Conservation (phyloP, 768 basidiomycete species). For the Tylopilus vinaceipallidus region DNA sequence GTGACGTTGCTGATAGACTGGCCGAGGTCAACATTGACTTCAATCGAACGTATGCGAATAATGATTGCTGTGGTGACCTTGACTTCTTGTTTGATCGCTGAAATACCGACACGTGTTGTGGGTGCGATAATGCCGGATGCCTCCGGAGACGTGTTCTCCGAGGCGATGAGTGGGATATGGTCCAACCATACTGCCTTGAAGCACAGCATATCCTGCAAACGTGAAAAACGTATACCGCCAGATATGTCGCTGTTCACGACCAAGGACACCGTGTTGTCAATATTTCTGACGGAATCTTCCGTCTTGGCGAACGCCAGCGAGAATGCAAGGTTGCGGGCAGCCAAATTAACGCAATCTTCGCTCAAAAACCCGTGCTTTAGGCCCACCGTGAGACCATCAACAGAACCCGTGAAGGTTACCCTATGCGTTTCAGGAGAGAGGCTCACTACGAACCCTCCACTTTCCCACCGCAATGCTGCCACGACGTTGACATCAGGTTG, state of each 20-base stretch:
- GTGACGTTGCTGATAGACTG: slow-evolving; percentile 76
- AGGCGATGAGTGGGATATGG: slow-evolving; percentile 72
- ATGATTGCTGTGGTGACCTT: slow-evolving; percentile 63
- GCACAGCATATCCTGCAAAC: slow-evolving; percentile 88
- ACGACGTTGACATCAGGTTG: slow-evolving; percentile 92
- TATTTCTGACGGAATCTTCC: slow-evolving; percentile 34
- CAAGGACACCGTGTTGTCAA: slow-evolving; percentile 61
- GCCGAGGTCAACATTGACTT: slow-evolving; percentile 78
- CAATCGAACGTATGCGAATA: slow-evolving; percentile 69
- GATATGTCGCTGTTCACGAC: slow-evolving; percentile 84
- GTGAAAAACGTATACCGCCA: slow-evolving; percentile 76
- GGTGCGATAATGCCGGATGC: slow-evolving; percentile 17
- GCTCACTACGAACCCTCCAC: slow-evolving; percentile 85
- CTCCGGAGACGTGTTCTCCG: slow-evolving; percentile 29
- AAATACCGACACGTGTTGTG: slow-evolving; percentile 10
- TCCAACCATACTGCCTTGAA: slow-evolving; percentile 97
- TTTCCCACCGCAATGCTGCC: slow-evolving; percentile 88
- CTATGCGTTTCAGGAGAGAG: slow-evolving; percentile 72
- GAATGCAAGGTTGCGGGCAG: slow-evolving; percentile 80
- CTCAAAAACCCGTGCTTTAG: slow-evolving; percentile 85
- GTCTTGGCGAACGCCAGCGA: slow-evolving; percentile 66
- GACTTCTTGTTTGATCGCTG: slow-evolving; percentile 41
- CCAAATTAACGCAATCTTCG: slow-evolving; percentile 77
- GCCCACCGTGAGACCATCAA: slow-evolving; percentile 78
- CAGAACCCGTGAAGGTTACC: slow-evolving; percentile 71